Conservation (phyloP, 106 monocot genomes). For the Acorus gramineus region DNA sequence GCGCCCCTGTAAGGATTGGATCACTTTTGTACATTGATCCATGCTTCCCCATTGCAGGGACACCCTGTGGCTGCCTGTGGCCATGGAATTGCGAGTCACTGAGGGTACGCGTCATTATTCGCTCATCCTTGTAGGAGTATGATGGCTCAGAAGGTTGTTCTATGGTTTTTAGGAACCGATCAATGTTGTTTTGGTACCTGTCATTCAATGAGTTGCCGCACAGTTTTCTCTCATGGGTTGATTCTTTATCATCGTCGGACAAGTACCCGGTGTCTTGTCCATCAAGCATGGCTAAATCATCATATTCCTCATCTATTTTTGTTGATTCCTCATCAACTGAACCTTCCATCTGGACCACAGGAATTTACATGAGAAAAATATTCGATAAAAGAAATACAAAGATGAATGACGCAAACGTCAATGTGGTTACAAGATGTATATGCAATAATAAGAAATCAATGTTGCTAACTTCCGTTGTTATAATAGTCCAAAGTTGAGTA, state of each 20-base stretch:
- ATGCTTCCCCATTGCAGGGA: background rate
- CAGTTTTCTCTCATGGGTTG: background rate
- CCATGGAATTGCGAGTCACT: background rate
- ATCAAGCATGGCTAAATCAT: slow-evolving; percentile 39
- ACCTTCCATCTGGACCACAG: slow-evolving; percentile 28
- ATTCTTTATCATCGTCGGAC: slow-evolving; percentile 28
- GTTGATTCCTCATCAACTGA: slow-evolving; percentile 51
- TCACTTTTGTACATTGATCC: background rate
- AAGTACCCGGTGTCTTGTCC: slow-evolving; percentile 19
- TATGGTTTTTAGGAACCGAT: background rate
- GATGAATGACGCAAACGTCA: background rate
- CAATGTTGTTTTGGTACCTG: background rate
- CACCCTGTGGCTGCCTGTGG: background rate
- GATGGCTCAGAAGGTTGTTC: background rate
- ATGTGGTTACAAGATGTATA: background rate
- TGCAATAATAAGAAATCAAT: background rate
- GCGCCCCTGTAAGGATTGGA: background rate
- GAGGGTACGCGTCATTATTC: background rate
- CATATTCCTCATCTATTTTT: slow-evolving; percentile 51
- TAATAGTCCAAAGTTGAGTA: background rate
- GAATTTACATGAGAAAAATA: background rate
- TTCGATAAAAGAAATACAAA: background rate
- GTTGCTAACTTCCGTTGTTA: background rate
- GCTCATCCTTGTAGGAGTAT: background rate
- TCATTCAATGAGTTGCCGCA: background rate